These are phyloP conservation scores for Akanthomyces lecanii DNA, from an alignment of 2,329 filamentous ascomycete genomes.

Conservation along the genomic window DNA sequence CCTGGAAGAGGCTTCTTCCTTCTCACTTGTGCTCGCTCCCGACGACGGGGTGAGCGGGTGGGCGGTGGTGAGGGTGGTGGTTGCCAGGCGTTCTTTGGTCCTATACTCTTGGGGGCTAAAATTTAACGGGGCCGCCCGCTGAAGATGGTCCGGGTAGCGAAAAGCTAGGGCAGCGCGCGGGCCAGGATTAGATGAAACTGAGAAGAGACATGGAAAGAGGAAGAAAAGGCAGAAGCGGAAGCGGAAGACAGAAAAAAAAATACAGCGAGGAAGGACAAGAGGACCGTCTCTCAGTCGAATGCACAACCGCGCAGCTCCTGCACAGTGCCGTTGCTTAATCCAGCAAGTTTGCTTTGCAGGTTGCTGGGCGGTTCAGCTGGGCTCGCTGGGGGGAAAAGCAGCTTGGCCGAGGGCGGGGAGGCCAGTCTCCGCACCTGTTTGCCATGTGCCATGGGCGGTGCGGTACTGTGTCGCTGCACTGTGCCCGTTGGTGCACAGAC, in stretches of 20 bases:
- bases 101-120: conserved; percentile 12
- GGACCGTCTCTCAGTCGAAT: not conserved
- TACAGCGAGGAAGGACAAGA: not conserved
- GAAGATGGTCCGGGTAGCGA: conserved; percentile 7
- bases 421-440: conserved; percentile 15
- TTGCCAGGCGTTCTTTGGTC: not conserved
- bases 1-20: not conserved
- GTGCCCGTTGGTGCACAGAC: not conserved
- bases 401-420: conserved; percentile 5
- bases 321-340: conserved; percentile 6
- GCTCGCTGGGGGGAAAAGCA: conserved; percentile 1
- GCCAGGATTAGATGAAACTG: conserved; percentile 6
- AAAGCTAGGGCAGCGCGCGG: not conserved
- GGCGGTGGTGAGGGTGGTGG: not conserved
- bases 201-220: conserved; percentile 2
- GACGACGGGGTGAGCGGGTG: not conserved
- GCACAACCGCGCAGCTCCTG: conserved; percentile 3
- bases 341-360: conserved; percentile 12
- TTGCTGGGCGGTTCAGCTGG: conserved; percentile 6
- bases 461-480: conserved; percentile 3
- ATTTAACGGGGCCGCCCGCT: conserved; percentile 7
- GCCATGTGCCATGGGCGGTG: not conserved
- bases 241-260: not conserved
- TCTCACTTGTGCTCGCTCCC: too few relatives aligned
- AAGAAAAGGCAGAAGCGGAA: not conserved